Evolutionary conservation across 2,329 filamentous ascomycete genomes (phyloP).

Genomic region (Chaetoscypha palmicola): DNA sequence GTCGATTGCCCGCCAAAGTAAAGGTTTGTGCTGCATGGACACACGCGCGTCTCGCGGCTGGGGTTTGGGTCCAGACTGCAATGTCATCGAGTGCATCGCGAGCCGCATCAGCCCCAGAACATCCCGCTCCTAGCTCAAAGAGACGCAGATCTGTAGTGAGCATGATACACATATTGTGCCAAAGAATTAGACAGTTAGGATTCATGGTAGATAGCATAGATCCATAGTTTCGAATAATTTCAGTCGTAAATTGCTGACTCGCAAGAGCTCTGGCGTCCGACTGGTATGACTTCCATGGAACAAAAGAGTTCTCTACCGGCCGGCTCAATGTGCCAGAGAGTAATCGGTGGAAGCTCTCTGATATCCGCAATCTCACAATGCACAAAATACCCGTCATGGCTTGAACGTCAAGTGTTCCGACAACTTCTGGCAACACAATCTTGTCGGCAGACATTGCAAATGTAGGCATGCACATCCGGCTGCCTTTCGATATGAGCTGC

Average conservation of each 20-base stretch:
- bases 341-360: conserved; percentile 37
- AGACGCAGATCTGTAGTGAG: conserved; percentile 45
- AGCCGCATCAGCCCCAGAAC: conserved; percentile 39
- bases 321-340: conserved; percentile 29
- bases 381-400: conserved; percentile 34
- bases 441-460: conserved; percentile 25
- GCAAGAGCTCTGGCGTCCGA: conserved; percentile 40
- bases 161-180: conserved; percentile 47
- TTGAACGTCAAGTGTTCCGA: conserved; percentile 26
- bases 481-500: conserved; percentile 15
- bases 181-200: conserved; percentile 43
- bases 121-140: conserved; percentile 46
- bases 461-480: conserved; percentile 24
- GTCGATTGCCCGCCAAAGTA: conserved; percentile 43
- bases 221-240: conserved; percentile 35
- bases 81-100: conserved; percentile 44
- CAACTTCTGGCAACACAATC: conserved; percentile 30
- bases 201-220: conserved; percentile 37
- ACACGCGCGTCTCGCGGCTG: conserved; percentile 42
- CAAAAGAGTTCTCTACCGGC: conserved; percentile 34
- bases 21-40: conserved; percentile 47
- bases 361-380: conserved; percentile 36
- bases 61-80: conserved; percentile 42
- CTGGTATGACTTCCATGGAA: conserved; percentile 39
- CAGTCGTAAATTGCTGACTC: conserved; percentile 32